phyloP scores from a whole-genome alignment of 2,329 filamentous ascomycete species.

The Zasmidium angulare region DNA sequence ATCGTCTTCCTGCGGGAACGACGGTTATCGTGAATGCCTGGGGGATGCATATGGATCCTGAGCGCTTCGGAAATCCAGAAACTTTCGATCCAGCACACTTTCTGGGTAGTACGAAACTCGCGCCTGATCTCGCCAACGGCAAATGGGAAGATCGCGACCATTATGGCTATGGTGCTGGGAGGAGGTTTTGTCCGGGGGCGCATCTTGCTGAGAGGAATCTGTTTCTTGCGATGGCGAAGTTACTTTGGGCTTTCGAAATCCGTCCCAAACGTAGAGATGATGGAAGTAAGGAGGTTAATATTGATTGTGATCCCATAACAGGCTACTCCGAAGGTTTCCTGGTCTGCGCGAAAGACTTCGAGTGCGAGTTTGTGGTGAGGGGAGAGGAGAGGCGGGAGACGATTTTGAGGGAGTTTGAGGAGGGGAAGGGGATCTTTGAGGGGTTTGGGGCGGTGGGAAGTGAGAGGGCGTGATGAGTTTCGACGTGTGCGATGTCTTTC shows the following conservation, averaged over 20 bases:
- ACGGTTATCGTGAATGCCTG: constrained; percentile 39
- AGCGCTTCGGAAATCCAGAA: constrained; percentile 27
- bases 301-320: constrained; percentile 23
- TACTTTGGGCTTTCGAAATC: constrained; percentile 54
- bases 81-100: constrained; percentile 40
- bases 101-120: constrained; percentile 31
- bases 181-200: constrained; percentile 51
- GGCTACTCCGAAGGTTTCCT: constrained; percentile 29
- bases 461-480: constrained; percentile 5
- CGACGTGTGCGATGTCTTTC: too few species aligned
- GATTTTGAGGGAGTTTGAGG: constrained; percentile 25
- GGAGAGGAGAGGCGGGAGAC: constrained; percentile 18
- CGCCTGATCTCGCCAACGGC: constrained; percentile 38
- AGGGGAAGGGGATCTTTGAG: constrained; percentile 19
- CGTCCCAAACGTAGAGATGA: constrained; percentile 2
- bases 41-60: constrained; percentile 42
- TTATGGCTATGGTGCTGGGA: constrained; percentile 51
- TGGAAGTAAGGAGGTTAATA: constrained; percentile 1
- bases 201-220: constrained; percentile 54
- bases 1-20: constrained; percentile 39
- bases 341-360: constrained; percentile 28
- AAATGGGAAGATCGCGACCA: constrained; percentile 43
- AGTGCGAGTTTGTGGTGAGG: constrained; percentile 20
- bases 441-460: constrained; percentile 15
- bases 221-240: constrained; percentile 35